Conservation (phyloP, 1,139 yeast genomes). For the Candida neerlandica region DNA sequence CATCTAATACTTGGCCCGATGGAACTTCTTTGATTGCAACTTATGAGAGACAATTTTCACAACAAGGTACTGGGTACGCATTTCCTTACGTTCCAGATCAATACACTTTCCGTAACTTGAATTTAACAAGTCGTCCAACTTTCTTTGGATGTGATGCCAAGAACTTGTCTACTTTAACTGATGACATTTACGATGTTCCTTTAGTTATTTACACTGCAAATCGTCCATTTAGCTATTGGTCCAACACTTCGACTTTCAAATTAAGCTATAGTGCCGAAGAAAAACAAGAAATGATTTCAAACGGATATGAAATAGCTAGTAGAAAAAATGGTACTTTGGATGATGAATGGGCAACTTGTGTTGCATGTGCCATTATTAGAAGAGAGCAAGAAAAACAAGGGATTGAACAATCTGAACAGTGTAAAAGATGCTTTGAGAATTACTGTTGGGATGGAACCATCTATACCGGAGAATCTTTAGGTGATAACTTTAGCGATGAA, state of each 20-base stretch:
- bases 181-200: constrained; percentile 40
- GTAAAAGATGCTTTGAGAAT: constrained; percentile 37
- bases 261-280: constrained; percentile 36
- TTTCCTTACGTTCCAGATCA: constrained; percentile 42
- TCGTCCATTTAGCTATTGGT: constrained; percentile 40
- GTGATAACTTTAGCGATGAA: constrained; percentile 47
- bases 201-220: constrained; percentile 43
- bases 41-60: constrained; percentile 34
- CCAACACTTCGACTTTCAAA: constrained; percentile 41
- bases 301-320: constrained; percentile 40
- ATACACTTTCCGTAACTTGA: constrained; percentile 33
- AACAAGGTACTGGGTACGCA: constrained; percentile 30
- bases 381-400: constrained; percentile 44
- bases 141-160: constrained; percentile 48
- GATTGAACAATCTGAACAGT: constrained; percentile 39
- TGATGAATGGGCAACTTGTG: constrained; percentile 42
- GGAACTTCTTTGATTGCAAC: constrained; percentile 37
- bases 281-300: constrained; percentile 39
- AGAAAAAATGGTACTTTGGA: constrained; percentile 39
- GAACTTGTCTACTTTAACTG: constrained; percentile 37
- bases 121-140: constrained; percentile 45
- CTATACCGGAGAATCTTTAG: constrained; percentile 13
- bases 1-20: constrained; percentile 33
- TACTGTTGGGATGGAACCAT: constrained; percentile 47
- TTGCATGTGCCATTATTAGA: constrained; percentile 46